These are phyloP conservation scores for Saccharomycopsis malanga DNA, from an alignment of 805 yeast genomes.

Conservation along the genomic window DNA sequence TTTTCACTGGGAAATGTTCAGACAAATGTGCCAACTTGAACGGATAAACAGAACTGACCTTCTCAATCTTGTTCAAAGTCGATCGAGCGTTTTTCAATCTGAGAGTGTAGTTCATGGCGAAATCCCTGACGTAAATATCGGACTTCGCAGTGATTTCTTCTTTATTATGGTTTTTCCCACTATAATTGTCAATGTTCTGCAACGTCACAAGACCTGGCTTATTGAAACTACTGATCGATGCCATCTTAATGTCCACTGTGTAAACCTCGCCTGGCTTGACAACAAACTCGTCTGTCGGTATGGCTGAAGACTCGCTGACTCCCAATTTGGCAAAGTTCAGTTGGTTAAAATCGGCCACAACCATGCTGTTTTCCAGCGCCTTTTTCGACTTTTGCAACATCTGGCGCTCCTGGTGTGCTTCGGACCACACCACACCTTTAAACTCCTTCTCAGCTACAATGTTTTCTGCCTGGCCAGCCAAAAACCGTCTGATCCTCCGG, in stretches of 20 bases:
- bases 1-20: conserved; percentile 50
- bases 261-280: conserved; percentile 82
- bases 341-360: neutral
- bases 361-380: conserved; percentile 15
- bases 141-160: conserved; percentile 48
- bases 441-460: conserved; percentile 86
- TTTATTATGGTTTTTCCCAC: conserved; percentile 51
- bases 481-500: conserved; percentile 84
- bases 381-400: conserved; percentile 40
- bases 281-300: conserved; percentile 69
- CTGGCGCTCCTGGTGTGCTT: conserved; percentile 64
- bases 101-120: conserved; percentile 70
- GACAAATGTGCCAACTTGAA: conserved; percentile 76
- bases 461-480: conserved; percentile 94
- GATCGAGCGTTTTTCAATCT: conserved; percentile 69
- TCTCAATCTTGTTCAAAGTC: conserved; percentile 64
- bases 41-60: conserved; percentile 77
- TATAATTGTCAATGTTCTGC: conserved; percentile 55
- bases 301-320: conserved; percentile 44
- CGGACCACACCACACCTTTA: conserved; percentile 88
- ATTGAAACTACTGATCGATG: conserved; percentile 47
- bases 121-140: conserved; percentile 77
- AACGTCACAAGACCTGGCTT: conserved; percentile 65
- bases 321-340: conserved; percentile 21
- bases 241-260: conserved; percentile 74